Conservation (phyloP, 2,329 filamentous ascomycete genomes). For the Furcasterigmium furcatum region DNA sequence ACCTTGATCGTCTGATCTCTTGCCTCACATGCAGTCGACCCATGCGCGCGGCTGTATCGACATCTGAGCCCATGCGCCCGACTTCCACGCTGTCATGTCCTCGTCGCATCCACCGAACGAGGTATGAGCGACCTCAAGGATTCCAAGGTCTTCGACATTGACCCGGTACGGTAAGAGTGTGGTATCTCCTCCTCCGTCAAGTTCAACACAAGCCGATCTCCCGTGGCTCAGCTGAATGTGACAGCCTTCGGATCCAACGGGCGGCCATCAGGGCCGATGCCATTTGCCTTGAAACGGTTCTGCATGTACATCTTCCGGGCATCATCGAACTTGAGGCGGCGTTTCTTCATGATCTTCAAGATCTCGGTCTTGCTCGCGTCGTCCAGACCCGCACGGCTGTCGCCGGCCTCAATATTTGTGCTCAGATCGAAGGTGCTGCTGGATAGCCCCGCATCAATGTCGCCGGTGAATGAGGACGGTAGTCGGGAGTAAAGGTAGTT, state of each 20-base stretch:
- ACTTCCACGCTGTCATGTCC: too few species aligned
- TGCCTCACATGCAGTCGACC: too few species aligned
- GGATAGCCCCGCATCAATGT: constrained; percentile 84
- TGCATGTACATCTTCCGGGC: constrained; percentile 84
- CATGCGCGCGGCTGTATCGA: too few species aligned
- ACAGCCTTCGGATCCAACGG: constrained; percentile 95
- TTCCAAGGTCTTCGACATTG: too few species aligned
- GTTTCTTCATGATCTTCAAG: constrained; percentile 84
- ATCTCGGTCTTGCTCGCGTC: constrained; percentile 77
- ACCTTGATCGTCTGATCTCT: too few species aligned
- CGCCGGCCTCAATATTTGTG: constrained; percentile 75
- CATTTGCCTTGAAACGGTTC: constrained; percentile 79
- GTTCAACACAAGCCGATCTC: too few species aligned
- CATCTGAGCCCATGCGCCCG: too few species aligned
- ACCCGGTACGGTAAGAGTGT: too few species aligned
- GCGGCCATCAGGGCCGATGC: constrained; percentile 82
- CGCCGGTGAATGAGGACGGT: constrained; percentile 72
- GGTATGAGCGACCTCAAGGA: too few species aligned
- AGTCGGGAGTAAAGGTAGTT: constrained; percentile 74
- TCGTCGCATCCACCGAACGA: too few species aligned
- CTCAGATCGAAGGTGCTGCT: constrained; percentile 80
- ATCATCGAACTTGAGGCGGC: constrained; percentile 83
- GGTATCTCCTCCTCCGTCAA: too few species aligned
- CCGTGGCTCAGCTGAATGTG: constrained; percentile 78
- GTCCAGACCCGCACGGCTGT: constrained; percentile 78